These are phyloP conservation scores for Pseudozyma thailandica DNA, from an alignment of 1,284 basidiomycete species.

Conservation along the genomic window DNA sequence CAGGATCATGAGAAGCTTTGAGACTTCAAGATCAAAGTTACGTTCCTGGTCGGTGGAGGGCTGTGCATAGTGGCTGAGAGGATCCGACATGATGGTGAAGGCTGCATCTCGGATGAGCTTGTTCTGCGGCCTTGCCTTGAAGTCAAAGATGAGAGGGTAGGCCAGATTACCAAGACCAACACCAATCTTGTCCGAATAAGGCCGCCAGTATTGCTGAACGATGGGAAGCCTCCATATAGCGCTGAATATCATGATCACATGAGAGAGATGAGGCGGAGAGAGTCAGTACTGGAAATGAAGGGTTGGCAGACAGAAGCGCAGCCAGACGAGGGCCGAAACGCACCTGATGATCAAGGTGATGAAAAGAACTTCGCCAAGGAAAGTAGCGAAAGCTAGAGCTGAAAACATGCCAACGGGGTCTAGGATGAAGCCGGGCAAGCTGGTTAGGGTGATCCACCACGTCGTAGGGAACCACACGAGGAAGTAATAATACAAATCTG, in stretches of 20 bases:
- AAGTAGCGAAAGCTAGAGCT: constrained; percentile 22
- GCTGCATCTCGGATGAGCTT: constrained; percentile 58
- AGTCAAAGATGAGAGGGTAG: constrained; percentile 67
- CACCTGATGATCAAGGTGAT: constrained; percentile 22
- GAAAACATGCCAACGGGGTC: constrained; percentile 29
- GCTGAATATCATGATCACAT: too few species aligned
- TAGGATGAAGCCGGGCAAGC: constrained; percentile 26
- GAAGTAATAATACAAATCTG: constrained; percentile 28
- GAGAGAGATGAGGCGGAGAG: too few species aligned
- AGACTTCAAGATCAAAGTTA: constrained; percentile 54
- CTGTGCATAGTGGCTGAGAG: constrained; percentile 8
- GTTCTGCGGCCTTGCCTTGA: constrained; percentile 45
- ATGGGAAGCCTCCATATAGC: constrained; percentile 31
- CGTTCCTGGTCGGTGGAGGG: constrained; percentile 39
- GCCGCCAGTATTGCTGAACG: constrained; percentile 28
- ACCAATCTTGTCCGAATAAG: constrained; percentile 9
- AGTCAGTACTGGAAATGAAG: too few species aligned
- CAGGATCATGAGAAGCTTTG: constrained; percentile 43
- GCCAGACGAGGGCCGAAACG: constrained; percentile 2
- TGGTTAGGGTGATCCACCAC: constrained; percentile 35
- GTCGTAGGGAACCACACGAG: constrained; percentile 32
- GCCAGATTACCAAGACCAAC: constrained; percentile 53
- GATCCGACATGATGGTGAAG: constrained; percentile 48
- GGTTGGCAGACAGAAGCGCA: too few species aligned
- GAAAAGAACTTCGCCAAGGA: constrained; percentile 24